phyloP scores from a whole-genome alignment of 805 yeast genomes.

The Yarrowia porcina region DNA sequence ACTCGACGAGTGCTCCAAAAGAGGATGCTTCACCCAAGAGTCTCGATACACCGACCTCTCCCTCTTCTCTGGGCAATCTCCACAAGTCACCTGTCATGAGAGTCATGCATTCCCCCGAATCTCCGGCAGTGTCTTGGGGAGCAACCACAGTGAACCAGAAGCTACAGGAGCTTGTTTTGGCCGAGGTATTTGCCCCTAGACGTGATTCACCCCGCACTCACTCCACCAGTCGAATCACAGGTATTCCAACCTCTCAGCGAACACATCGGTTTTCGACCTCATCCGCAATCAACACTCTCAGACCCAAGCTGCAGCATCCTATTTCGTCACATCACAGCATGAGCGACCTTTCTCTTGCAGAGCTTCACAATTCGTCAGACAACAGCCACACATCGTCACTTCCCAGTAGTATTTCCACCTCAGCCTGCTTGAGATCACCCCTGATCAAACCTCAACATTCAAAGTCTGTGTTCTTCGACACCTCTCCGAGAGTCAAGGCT shows the following conservation, averaged over 20 bases:
- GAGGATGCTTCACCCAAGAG: constrained; percentile 12
- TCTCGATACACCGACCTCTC: constrained; percentile 2
- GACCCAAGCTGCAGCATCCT: constrained; percentile 7
- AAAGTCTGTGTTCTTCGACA: constrained; percentile 12
- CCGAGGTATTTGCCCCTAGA: constrained; percentile 66
- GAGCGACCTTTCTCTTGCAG: constrained; percentile 12
- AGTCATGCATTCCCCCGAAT: constrained; percentile 16
- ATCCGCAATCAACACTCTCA: not conserved
- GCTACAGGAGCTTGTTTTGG: constrained; percentile 64
- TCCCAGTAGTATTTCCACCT: constrained; percentile 3
- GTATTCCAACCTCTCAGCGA: constrained; percentile 20
- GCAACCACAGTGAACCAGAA: constrained; percentile 69
- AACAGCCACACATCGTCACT: constrained; percentile 9
- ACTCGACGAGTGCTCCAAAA: constrained; percentile 40
- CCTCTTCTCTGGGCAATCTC: not conserved
- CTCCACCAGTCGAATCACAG: not conserved
- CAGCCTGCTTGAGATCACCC: constrained; percentile 3
- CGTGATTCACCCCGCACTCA: constrained; percentile 26
- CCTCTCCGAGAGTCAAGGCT: constrained; percentile 7
- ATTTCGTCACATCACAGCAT: constrained; percentile 12
- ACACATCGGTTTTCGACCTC: constrained; percentile 16
- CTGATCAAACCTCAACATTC: not conserved
- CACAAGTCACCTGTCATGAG: constrained; percentile 18
- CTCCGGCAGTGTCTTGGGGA: constrained; percentile 41
- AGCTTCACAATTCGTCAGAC: constrained; percentile 1